Conservation (phyloP, 306 rosid species). For the Vicia villosa region DNA sequence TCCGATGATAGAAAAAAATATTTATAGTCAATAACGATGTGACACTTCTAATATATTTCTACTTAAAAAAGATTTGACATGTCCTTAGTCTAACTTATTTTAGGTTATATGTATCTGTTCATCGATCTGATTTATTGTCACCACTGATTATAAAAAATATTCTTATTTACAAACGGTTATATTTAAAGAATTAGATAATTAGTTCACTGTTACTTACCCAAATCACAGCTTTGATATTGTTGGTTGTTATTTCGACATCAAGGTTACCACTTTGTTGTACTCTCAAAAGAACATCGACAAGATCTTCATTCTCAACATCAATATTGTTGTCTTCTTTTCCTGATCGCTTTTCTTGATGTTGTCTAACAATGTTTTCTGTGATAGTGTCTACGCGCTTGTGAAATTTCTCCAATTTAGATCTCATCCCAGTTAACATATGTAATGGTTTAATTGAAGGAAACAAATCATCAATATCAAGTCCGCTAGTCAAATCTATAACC, state of each 20-base stretch:
- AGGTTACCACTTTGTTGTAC: constrained; percentile 10
- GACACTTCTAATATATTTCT: too few relatives aligned
- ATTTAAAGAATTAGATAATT: too few relatives aligned
- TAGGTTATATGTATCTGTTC: too few relatives aligned
- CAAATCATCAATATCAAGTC: constrained; percentile 20
- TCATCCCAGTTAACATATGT: background rate
- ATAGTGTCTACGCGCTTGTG: constrained; percentile 4
- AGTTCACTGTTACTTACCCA: too few relatives aligned
- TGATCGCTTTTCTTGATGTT: constrained; percentile 25
- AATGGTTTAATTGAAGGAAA: constrained; percentile 12
- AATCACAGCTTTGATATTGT: constrained; percentile 33
- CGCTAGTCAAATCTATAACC: background rate
- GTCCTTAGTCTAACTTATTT: too few relatives aligned
- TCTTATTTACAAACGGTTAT: too few relatives aligned
- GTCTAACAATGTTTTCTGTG: background rate
- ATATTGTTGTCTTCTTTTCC: background rate
- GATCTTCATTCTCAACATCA: background rate
- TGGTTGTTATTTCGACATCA: background rate
- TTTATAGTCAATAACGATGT: too few relatives aligned
- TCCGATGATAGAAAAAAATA: too few relatives aligned
- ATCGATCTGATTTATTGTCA: too few relatives aligned
- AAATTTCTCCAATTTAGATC: background rate
- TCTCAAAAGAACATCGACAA: constrained; percentile 41
- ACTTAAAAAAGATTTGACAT: too few relatives aligned
- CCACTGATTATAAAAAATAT: too few relatives aligned